These are phyloP conservation scores for Xylariales sp. DNA, from an alignment of 2,329 filamentous ascomycete species.

Conservation along the genomic window DNA sequence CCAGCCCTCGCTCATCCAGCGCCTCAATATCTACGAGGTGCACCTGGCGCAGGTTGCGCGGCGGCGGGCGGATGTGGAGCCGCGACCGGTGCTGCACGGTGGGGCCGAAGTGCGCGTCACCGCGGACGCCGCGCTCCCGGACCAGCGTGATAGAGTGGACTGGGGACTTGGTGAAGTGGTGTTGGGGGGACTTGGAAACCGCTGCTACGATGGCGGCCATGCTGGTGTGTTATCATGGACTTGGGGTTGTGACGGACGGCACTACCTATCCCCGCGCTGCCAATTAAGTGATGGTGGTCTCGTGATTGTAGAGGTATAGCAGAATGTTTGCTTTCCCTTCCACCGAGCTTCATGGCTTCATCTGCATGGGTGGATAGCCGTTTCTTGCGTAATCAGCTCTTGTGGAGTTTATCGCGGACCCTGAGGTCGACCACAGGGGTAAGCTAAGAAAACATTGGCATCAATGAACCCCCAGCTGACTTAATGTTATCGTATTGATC, in stretches of 20 bases:
- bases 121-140: not conserved
- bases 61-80: slow-evolving; percentile 2
- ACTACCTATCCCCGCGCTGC: not conserved
- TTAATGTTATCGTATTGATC: too few relatives aligned
- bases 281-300: too few relatives aligned
- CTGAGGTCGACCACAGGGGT: too few relatives aligned
- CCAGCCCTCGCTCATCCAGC: not conserved
- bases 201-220: too few relatives aligned
- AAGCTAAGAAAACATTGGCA: too few relatives aligned
- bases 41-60: slow-evolving; percentile 2
- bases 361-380: too few relatives aligned
- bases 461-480: too few relatives aligned
- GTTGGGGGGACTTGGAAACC: not conserved
- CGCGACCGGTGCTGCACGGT: slow-evolving; percentile 4
- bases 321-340: not conserved
- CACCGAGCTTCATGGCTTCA: not conserved
- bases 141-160: slow-evolving; percentile 1
- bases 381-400: too few relatives aligned
- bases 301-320: too few relatives aligned
- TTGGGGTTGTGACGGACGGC: not conserved
- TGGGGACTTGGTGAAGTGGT: slow-evolving; percentile 1
- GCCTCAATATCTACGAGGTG: not conserved
- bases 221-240: not conserved
- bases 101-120: not conserved
- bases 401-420: too few relatives aligned